Conservation (phyloP, 331 rosid genomes). For the Quercus phellos region DNA sequence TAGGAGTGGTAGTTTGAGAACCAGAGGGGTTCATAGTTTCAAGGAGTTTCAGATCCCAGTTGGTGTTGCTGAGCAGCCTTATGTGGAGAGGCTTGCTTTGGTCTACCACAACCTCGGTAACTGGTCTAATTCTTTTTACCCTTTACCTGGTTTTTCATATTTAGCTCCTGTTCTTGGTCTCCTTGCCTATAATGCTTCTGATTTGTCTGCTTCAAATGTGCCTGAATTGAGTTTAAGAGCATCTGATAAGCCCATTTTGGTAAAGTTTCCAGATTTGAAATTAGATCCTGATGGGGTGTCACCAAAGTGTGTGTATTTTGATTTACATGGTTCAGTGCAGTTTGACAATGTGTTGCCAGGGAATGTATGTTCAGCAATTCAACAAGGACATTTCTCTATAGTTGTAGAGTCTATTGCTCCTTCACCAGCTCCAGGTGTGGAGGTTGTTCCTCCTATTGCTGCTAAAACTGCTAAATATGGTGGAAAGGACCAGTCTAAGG, state of each 20-base stretch:
- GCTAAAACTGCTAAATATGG: neutral
- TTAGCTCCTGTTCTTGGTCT: slow-evolving; percentile 77
- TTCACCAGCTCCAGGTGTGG: slow-evolving; percentile 17
- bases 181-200: slow-evolving; percentile 50
- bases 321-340: slow-evolving; percentile 40
- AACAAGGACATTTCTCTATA: slow-evolving; percentile 54
- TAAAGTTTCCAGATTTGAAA: slow-evolving; percentile 25
- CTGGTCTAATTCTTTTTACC: slow-evolving; percentile 56
- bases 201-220: slow-evolving; percentile 42
- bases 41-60: slow-evolving; percentile 64
- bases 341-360: slow-evolving; percentile 30
- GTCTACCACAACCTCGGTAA: slow-evolving; percentile 81
- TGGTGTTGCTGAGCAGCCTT: slow-evolving; percentile 57
- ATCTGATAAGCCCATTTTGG: slow-evolving; percentile 30
- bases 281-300: slow-evolving; percentile 5
- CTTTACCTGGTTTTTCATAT: slow-evolving; percentile 61
- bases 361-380: slow-evolving; percentile 31
- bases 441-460: slow-evolving; percentile 1
- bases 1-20: slow-evolving; percentile 47
- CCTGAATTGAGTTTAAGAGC: slow-evolving; percentile 47
- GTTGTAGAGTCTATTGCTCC: slow-evolving; percentile 35
- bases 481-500: neutral
- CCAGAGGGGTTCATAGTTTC: slow-evolving; percentile 39
- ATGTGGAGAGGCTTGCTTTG: slow-evolving; percentile 58
- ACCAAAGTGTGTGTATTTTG: slow-evolving; percentile 46